A percentile compares a stretch with the other conserved stretches of the same genome.
Evolutionary conservation across 371 early-diverging fungal species (phyloP).

Genomic region (Mucor mucedo): DNA sequence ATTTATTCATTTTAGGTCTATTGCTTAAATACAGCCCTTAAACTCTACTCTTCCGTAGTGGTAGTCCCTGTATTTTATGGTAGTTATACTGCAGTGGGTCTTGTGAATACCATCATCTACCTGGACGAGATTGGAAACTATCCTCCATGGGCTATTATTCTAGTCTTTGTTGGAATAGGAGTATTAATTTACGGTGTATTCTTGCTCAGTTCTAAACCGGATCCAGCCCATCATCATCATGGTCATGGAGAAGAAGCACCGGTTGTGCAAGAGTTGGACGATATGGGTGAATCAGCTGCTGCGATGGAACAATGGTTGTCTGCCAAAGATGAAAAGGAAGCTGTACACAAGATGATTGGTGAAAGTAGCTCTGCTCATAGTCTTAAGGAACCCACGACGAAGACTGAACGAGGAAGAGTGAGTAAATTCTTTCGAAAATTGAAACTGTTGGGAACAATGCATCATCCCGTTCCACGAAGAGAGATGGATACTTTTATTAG

Average conservation of each 20-base stretch:
- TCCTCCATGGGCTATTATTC: slow-evolving; percentile 62
- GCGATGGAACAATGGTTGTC: slow-evolving; percentile 26
- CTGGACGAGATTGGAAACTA: slow-evolving; percentile 61
- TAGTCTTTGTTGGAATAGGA: slow-evolving; percentile 63
- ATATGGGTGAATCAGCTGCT: not conserved
- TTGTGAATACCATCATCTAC: slow-evolving; percentile 72
- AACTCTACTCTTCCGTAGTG: slow-evolving; percentile 67
- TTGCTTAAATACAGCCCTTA: slow-evolving; percentile 71
- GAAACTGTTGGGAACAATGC: not conserved
- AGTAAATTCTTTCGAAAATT: slow-evolving; percentile 2
- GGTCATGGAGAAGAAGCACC: too few species aligned
- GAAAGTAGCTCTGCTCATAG: not conserved
- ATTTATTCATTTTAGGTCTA: slow-evolving; percentile 49
- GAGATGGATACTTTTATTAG: slow-evolving; percentile 26
- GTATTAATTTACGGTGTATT: slow-evolving; percentile 62
- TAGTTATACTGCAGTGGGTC: slow-evolving; percentile 67
- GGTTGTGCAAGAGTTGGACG: slow-evolving; percentile 18
- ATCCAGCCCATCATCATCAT: slow-evolving; percentile 38
- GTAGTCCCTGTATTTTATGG: slow-evolving; percentile 77
- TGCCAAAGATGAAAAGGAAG: slow-evolving; percentile 40
- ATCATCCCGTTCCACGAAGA: slow-evolving; percentile 7
- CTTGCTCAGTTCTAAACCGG: slow-evolving; percentile 64
- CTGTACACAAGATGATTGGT: not conserved
- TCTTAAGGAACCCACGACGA: too few species aligned
- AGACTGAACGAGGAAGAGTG: not conserved